Base-by-base conservation (phyloP, 2,329 filamentous ascomycete species). In the Saccharata proteae region DNA sequence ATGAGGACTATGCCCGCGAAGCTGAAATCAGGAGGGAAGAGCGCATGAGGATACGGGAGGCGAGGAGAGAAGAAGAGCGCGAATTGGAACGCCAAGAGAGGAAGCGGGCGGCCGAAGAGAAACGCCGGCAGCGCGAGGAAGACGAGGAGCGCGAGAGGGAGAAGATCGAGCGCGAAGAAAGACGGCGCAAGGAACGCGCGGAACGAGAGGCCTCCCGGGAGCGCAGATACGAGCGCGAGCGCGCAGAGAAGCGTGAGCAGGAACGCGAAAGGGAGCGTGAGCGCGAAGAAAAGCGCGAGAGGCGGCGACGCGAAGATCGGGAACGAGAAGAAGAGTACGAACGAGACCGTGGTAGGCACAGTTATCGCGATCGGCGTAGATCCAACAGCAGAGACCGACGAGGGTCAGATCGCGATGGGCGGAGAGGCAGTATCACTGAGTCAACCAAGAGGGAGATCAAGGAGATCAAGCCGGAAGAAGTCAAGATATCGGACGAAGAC, bases 1-100 rank as follows among this genome's bases (percentile, higher is more conserved):
- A 88, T 42, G 71, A 77, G 34, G 74, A 79, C 29, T 88, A 85
- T 51, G 74, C 71, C 2, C 67, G 67, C 27, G 79, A 83, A 37
- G 77, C 76, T 2, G 67, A 71, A 7, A 62, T 59, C 5, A 71
- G 74, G 29, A 62, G 69, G 19, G 62, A 65, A 6, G 70, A 75
- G 33, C 70, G 80, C 8, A 72, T 77, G 38, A 66, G 65, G 19
- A 61, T 74, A 7, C 65, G 74, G 33, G 69, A 75, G 27, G 68
- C 72, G 40, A 70, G 77, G 40, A 63, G 64, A 13, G 69, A 71
- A 33, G 59, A 58, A 38, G 70, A 74, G 32, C 69, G 72, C 19
- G 67, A 77, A 36, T 49, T 51, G 29, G 34, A 38, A 42, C 45
- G 27, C 34, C 74, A 71, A 46, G 71, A 77, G 51, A 74, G 71